Percentiles rank a stretch among this genome's conserved stretches.
These are phyloP conservation scores for Mucor indicus DNA, from an alignment of 371 early-diverging fungal species.

Conservation along the genomic window DNA sequence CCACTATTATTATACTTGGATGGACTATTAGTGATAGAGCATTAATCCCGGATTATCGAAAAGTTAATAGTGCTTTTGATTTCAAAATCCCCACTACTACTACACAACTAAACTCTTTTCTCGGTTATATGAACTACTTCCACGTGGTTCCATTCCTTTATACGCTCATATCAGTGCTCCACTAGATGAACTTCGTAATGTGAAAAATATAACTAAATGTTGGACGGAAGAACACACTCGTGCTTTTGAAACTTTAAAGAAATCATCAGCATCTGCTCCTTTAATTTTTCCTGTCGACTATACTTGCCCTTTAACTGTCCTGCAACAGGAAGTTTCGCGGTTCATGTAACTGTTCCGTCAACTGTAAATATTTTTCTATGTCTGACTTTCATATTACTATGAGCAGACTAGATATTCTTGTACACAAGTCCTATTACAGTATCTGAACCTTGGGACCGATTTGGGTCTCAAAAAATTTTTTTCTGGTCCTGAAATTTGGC, in stretches of 20 bases:
- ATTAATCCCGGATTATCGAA: slow-evolving; percentile 4
- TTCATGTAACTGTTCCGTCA: slow-evolving; percentile 14
- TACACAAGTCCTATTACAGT: too few species aligned
- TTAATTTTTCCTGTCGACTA: background rate
- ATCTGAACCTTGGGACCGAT: too few species aligned
- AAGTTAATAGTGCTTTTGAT: background rate
- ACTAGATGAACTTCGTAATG: slow-evolving; percentile 17
- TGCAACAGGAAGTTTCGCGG: slow-evolving; percentile 18
- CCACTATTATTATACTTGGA: background rate
- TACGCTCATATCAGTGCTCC: slow-evolving; percentile 16
- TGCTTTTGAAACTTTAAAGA: background rate
- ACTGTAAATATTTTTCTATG: slow-evolving; percentile 11
- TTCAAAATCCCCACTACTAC: slow-evolving; percentile 4
- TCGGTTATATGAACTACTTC: slow-evolving; percentile 24
- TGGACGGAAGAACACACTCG: slow-evolving; percentile 1
- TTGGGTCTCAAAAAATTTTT: too few species aligned
- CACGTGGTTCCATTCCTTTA: slow-evolving; percentile 3
- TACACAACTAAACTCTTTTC: slow-evolving; percentile 6
- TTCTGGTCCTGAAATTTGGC: too few species aligned
- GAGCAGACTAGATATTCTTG: too few species aligned
- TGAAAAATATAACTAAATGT: background rate
- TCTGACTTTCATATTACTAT: slow-evolving; percentile 17
- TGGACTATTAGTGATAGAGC: slow-evolving; percentile 2
- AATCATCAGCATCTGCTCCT: background rate
- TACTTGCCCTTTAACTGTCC: background rate